Evolutionary conservation across 2,329 filamentous ascomycete species (phyloP).

Genomic region (Neonectria faginata): DNA sequence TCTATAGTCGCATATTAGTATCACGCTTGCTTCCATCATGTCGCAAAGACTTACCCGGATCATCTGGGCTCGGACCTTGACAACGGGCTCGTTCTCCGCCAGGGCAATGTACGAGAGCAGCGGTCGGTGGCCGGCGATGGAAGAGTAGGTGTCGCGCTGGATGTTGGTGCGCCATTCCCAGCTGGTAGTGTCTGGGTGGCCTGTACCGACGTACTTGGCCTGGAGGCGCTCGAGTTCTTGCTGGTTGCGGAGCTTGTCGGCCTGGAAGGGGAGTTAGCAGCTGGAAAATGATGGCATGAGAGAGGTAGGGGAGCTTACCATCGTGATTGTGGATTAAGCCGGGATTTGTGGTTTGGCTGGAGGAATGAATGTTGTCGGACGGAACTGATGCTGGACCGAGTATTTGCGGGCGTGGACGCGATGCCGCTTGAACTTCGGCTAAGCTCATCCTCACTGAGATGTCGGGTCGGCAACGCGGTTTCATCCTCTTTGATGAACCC

Average conservation of each 20-base stretch:
- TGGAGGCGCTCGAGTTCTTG: conserved; percentile 98
- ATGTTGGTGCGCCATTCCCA: conserved; percentile 99
- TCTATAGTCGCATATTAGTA: conserved; percentile 54
- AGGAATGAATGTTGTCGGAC: neutral
- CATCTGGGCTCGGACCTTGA: conserved; percentile 82
- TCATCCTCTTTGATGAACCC: conserved; percentile 3
- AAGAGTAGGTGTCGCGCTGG: conserved; percentile 90
- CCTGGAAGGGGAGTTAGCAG: conserved; percentile 61
- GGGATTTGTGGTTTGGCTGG: neutral
- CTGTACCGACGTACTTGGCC: conserved; percentile 94
- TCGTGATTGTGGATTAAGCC: conserved; percentile 28
- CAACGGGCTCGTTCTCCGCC: conserved; percentile 85
- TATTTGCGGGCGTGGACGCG: conserved; percentile 14
- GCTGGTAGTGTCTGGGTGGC: conserved; percentile 95
- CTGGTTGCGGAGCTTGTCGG: conserved; percentile 96
- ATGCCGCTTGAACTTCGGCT: conserved; percentile 33
- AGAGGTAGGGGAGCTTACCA: conserved; percentile 36
- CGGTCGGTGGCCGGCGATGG: conserved; percentile 89
- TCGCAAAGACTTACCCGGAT: conserved; percentile 70
- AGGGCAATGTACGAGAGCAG: conserved; percentile 90
- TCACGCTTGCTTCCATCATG: neutral
- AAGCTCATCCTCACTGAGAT: conserved; percentile 5
- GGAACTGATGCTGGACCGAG: conserved; percentile 6
- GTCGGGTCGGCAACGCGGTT: conserved; percentile 2
- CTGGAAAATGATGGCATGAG: neutral